Evolutionary conservation across 2,329 filamentous ascomycete genomes (phyloP), one percentile per base, ranked within the genome.

Genomic region (Aspergillus ibericus): DNA sequence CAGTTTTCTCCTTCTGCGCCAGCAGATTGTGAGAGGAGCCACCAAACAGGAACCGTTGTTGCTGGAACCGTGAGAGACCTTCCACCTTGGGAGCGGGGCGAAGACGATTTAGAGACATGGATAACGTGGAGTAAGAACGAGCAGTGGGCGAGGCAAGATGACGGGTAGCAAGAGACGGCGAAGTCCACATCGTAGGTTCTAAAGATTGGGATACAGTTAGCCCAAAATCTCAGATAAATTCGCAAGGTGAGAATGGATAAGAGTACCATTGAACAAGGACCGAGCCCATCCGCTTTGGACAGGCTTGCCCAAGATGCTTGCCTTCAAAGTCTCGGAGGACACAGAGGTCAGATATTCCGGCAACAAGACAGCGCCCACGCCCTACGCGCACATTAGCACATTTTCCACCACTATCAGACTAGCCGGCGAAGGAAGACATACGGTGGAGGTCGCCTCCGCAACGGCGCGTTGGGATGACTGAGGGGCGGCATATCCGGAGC

Each of bases 1-100:
- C 96, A 22, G 90, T 89, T 73, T 93, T 89, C 78, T 99, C 95
- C 66, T 93, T 84, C 65, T 91, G 90, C 34, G 92, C 92, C 34
- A 99, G 85, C 57, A 93, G 75, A 63, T 82, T 85, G 53, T 81
- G 80, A 55, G 74, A 75, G 20, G 74, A 65, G 7, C 75, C 75
- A 42, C 76, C 76, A 54, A 77, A 78, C 22, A 78, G 48, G 53
- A 67, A 75, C 48, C 76, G 68, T 51, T 73, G 73, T 35, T 77
- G 72, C 42, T 77, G 70, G 9, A 70, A 44, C 53, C 63, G 68
- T 4, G 70, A 67, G 16, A 73, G 52, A 8, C 66, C 69, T 16
- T 64, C 62, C 10, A 62, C 18, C 20, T 65, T 69, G 3, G 69
- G 63, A 12, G 63, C 56, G 4, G 58, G 52, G n/a, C 66, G 68